Conservation (phyloP, 2,329 filamentous ascomycete genomes). For the Sarocladium kiliense region DNA sequence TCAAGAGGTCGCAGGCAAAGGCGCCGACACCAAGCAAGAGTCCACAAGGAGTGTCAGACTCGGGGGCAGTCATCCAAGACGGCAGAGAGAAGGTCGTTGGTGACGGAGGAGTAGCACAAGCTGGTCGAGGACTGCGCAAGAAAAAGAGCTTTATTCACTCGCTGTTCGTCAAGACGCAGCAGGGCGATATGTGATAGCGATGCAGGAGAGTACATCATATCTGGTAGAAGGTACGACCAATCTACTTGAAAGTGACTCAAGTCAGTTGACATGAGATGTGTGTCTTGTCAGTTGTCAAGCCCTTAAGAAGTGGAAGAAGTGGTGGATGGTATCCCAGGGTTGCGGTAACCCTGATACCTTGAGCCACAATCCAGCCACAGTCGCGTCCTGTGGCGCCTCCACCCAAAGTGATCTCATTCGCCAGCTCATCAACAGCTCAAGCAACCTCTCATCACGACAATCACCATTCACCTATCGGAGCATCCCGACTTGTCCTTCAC, state of each 20-base stretch:
- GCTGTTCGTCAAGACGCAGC: slow-evolving; percentile 25
- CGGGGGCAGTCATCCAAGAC: background rate
- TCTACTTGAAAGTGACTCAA: no score
- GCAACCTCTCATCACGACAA: background rate
- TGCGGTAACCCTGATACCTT: background rate
- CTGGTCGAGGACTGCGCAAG: slow-evolving; percentile 21
- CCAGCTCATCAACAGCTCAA: background rate
- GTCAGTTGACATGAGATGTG: no score
- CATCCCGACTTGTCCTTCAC: background rate
- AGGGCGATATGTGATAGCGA: background rate
- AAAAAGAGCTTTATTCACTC: slow-evolving; percentile 43
- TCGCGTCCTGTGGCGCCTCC: background rate
- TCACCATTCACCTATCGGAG: background rate
- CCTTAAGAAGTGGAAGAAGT: no score
- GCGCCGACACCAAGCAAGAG: background rate
- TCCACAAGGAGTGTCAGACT: background rate
- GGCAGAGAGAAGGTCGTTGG: background rate
- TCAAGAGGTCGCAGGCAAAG: background rate
- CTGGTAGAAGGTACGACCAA: no score
- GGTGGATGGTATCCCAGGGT: no score
- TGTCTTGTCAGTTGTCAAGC: no score
- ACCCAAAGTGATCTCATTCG: background rate
- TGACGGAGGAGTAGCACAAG: background rate
- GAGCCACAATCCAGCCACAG: background rate
- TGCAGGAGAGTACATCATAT: no score